Evolutionary conservation across 768 basidiomycete species (phyloP), one percentile per base, ranked within the genome.

Genomic region (Cystobasidium tubakii): DNA sequence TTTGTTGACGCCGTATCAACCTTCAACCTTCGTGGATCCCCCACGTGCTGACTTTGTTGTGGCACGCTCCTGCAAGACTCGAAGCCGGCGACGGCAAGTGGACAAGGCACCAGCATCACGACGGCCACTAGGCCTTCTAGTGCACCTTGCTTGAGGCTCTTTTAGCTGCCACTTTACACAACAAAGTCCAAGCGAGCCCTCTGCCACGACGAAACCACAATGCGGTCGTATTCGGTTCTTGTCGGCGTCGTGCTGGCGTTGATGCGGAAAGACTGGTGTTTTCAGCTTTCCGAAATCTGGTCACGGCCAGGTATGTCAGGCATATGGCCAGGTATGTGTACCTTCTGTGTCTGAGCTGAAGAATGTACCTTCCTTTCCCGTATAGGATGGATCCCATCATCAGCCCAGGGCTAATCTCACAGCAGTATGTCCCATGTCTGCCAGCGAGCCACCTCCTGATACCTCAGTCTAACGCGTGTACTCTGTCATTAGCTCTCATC

Each of bases 211-310:
- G n/a, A n/a, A n/a, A n/a, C n/a, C n/a, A 50, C 46, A 50, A 50
- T 50, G 46, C 46, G 46, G n/a, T n/a, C 21, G 46, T 21, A 15
- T 9, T 50, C 46, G n/a, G 46, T 19, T n/a, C 21, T 50, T 3
- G 46, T 19, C 21, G 46, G 46, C 46, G 3, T 50, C 9, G 10
- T 50, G 46, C 46, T 50, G 7, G 46, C 46, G 21, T 17, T 50
- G 15, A 50, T 50, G 46, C 46, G n/a, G 46, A 50, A 50, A 50
- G 46, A 50, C 46, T 50, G 46, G 46, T 50, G 46, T 50, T 50
- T 50, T 50, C 46, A 3, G 46, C 46, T 21, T 50, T 50, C 21
- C 46, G 46, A 50, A 50, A 50, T 50, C 46, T 50, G n/a, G 46
- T 50, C 12, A 50, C 46, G 21, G 46, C 46, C n/a, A 50, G 42